Percentiles rank a stretch among this genome's conserved stretches.
Conservation (phyloP, 768 basidiomycete genomes). For the Rhizopogon vulgaris region DNA sequence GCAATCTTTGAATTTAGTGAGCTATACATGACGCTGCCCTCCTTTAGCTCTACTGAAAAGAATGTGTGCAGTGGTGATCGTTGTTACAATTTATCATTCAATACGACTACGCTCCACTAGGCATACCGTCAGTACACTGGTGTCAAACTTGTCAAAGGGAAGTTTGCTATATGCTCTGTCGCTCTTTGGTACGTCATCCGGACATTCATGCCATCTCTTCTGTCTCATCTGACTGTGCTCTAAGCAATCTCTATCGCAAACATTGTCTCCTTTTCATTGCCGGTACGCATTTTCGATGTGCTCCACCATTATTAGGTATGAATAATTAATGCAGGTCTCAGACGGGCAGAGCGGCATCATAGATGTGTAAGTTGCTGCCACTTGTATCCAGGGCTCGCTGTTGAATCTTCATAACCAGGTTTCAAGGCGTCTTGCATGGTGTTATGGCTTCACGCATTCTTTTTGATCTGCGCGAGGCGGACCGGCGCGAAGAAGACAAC, state of each 20-base stretch:
- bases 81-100: conserved; percentile 1
- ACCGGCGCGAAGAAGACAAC: neutral
- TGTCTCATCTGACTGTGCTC: neutral
- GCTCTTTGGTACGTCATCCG: conserved; percentile 1
- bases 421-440: conserved; percentile 8
- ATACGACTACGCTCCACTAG: neutral
- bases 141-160: conserved; percentile 1
- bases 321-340: neutral
- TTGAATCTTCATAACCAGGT: neutral
- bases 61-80: neutral
- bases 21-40: neutral
- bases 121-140: neutral
- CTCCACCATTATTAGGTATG: neutral
- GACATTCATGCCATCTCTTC: neutral
- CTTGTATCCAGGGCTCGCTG: neutral
- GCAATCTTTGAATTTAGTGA: conserved; percentile 8
- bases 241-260: conserved; percentile 4
- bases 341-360: conserved; percentile 6
- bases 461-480: conserved; percentile 4
- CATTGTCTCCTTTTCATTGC: conserved; percentile 6
- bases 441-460: conserved; percentile 11
- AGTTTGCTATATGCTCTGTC: conserved; percentile 8
- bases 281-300: neutral
- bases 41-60: neutral
- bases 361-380: conserved; percentile 3